A percentile compares a stretch with the other conserved stretches of the same genome.
These are phyloP conservation scores for Sporisorium scitamineum DNA, from an alignment of 1,284 basidiomycete genomes.

Conservation along the genomic window DNA sequence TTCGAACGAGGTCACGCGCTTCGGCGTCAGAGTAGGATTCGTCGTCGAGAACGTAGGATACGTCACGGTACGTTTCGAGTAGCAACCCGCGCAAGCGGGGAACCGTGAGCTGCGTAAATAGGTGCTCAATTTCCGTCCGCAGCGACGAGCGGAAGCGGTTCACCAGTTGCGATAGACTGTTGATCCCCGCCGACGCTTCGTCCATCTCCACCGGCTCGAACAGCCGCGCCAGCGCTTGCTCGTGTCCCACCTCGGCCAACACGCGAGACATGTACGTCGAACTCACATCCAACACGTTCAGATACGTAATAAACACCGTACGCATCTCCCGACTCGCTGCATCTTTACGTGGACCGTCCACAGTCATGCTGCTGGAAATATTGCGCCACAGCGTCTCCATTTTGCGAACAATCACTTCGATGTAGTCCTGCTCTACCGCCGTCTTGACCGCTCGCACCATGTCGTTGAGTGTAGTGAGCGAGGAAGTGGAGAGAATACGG, in stretches of 20 bases:
- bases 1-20: constrained; percentile 84
- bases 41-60: constrained; percentile 85
- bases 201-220: constrained; percentile 32
- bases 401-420: constrained; percentile 63
- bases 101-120: constrained; percentile 91
- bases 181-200: constrained; percentile 17
- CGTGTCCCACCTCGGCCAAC: constrained; percentile 48
- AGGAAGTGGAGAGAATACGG: constrained; percentile 60
- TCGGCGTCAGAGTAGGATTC: constrained; percentile 85
- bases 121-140: constrained; percentile 86
- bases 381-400: constrained; percentile 62
- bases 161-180: constrained; percentile 21
- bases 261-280: constrained; percentile 60
- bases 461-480: constrained; percentile 37
- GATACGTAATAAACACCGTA: constrained; percentile 60
- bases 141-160: constrained; percentile 34
- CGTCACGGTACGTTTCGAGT: constrained; percentile 87
- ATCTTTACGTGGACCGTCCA: constrained; percentile 66
- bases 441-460: constrained; percentile 43
- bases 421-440: constrained; percentile 60
- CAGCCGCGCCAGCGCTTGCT: constrained; percentile 32
- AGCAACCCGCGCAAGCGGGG: constrained; percentile 86
- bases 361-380: constrained; percentile 56
- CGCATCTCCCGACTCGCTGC: constrained; percentile 66
- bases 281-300: constrained; percentile 64